These are phyloP conservation scores for Tinospora cordifolia DNA, from an alignment of 164 flowering plant genomes.

Conservation along the genomic window DNA sequence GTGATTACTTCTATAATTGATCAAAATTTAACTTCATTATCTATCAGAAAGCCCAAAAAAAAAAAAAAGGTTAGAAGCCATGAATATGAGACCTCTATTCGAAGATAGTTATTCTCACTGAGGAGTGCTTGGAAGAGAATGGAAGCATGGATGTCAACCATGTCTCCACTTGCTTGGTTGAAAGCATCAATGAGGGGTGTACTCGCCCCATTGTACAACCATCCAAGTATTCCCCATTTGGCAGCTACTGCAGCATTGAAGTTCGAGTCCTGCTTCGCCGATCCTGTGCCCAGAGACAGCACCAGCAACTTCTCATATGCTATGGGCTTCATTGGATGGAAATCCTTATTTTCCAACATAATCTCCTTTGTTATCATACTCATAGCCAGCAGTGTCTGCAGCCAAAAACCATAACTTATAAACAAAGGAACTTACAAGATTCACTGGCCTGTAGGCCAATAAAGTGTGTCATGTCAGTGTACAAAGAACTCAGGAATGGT, in stretches of 20 bases:
- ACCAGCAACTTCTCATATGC: conserved; percentile 18
- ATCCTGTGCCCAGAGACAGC: conserved; percentile 31
- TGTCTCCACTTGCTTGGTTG: conserved; percentile 21
- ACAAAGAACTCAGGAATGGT: not conserved
- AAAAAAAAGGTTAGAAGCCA: not conserved
- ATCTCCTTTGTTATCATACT: conserved; percentile 21
- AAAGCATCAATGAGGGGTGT: conserved; percentile 23
- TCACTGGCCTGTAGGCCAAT: not conserved
- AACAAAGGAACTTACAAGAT: not conserved
- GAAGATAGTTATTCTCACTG: conserved; percentile 21
- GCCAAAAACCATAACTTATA: not conserved
- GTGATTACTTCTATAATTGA: not conserved
- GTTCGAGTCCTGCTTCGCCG: conserved; percentile 17
- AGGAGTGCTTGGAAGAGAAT: conserved; percentile 21
- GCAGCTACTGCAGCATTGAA: conserved; percentile 19
- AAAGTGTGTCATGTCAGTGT: not conserved
- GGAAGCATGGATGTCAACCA: conserved; percentile 28
- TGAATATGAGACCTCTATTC: conserved; percentile 16
- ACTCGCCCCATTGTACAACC: conserved; percentile 22
- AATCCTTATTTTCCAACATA: conserved; percentile 3
- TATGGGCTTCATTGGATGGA: conserved; percentile 9
- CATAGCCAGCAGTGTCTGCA: conserved; percentile 27
- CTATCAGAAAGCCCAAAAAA: not conserved
- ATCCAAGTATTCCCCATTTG: conserved; percentile 26
- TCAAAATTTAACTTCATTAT: not conserved